Conservation (phyloP, 495 filamentous ascomycete species). For the Aspergillus steynii region DNA sequence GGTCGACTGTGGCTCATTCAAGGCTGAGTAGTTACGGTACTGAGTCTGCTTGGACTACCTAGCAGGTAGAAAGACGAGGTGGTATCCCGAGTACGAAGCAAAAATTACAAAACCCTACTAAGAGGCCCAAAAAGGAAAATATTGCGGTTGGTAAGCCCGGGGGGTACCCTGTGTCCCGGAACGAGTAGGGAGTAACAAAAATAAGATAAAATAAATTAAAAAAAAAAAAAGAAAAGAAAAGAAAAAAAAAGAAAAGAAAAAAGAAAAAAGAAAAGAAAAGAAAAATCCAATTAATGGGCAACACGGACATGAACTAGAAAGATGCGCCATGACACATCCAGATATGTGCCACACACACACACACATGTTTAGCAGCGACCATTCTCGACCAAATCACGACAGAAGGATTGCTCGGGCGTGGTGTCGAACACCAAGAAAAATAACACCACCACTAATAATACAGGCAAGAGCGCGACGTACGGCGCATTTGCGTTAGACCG, state of each 20-base stretch:
- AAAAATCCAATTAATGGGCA: not conserved
- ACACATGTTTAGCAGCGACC: not conserved
- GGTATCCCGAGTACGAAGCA: slow-evolving; percentile 8
- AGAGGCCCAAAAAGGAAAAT: not conserved
- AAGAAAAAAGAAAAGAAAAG: not conserved
- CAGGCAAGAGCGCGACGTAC: not conserved
- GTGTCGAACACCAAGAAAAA: not conserved
- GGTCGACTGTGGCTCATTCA: not conserved
- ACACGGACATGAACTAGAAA: not conserved
- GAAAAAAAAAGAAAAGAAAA: not conserved
- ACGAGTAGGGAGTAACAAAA: not conserved
- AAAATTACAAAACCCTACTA: slow-evolving; percentile 9
- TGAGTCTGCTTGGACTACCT: too few species aligned
- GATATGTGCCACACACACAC: not conserved
- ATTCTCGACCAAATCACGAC: not conserved
- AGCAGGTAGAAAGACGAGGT: not conserved
- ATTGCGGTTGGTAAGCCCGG: not conserved
- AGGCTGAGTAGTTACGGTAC: too few species aligned
- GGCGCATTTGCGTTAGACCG: not conserved
- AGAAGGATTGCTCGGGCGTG: not conserved
- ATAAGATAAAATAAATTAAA: not conserved
- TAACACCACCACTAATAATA: too few species aligned
- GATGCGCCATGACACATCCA: not conserved
- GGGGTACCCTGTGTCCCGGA: too few species aligned
- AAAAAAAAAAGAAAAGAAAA: not conserved